Percentiles rank a stretch among this genome's conserved stretches.
Conservation (phyloP, 768 basidiomycete species). For the Termitomyces sp. region DNA sequence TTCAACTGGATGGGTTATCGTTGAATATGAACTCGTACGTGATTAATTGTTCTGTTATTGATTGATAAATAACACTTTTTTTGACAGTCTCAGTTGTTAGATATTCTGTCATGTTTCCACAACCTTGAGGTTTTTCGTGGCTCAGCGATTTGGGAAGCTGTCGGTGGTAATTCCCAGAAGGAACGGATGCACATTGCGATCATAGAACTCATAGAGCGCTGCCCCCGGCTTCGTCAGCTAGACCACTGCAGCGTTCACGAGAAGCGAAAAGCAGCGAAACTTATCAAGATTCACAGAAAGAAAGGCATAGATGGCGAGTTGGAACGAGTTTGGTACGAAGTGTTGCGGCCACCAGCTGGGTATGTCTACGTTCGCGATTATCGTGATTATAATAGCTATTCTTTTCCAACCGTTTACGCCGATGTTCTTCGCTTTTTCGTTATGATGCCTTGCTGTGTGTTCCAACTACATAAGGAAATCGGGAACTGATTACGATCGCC, state of each 20-base stretch:
- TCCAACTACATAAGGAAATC: background rate
- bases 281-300: slow-evolving; percentile 33
- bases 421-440: background rate
- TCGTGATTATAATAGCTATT: background rate
- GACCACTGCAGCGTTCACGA: slow-evolving; percentile 33
- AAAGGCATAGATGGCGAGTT: slow-evolving; percentile 18
- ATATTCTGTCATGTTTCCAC: slow-evolving; percentile 32
- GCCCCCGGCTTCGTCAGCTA: slow-evolving; percentile 35
- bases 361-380: slow-evolving; percentile 10
- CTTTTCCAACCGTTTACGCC: background rate
- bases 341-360: slow-evolving; percentile 23
- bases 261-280: slow-evolving; percentile 25
- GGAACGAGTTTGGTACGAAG: slow-evolving; percentile 25
- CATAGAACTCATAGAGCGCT: slow-evolving; percentile 29
- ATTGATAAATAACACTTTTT: background rate
- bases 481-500: background rate
- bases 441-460: background rate
- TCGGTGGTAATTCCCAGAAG: slow-evolving; percentile 21
- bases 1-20: slow-evolving; percentile 2
- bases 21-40: slow-evolving; percentile 22
- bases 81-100: slow-evolving; percentile 32
- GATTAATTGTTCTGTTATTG: background rate
- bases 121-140: slow-evolving; percentile 41
- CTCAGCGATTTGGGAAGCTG: slow-evolving; percentile 34
- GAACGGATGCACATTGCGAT: slow-evolving; percentile 36